A percentile compares a stretch with the other conserved stretches of the same genome.
phyloP scores from a whole-genome alignment of 1,284 basidiomycete genomes.

The Tranzscheliella williamsii region DNA sequence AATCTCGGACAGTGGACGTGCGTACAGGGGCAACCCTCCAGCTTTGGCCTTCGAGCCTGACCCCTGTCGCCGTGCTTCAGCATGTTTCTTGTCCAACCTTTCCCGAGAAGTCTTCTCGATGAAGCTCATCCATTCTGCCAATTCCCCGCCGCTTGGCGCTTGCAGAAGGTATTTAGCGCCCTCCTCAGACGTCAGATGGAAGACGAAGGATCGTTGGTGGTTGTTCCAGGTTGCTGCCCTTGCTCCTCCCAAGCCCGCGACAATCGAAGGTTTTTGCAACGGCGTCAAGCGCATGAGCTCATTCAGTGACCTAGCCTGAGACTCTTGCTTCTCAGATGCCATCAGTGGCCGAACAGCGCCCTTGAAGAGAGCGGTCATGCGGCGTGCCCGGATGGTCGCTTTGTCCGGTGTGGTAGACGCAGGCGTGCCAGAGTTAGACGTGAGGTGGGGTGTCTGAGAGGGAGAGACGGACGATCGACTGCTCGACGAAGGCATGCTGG shows the following conservation, averaged over 20 bases:
- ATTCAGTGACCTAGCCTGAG: constrained; percentile 13
- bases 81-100: constrained; percentile 4
- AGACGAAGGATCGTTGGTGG: constrained; percentile 48
- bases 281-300: constrained; percentile 47
- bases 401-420: constrained; percentile 21
- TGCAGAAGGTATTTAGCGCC: constrained; percentile 54
- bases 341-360: constrained; percentile 52
- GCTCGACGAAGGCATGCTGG: constrained; percentile 27
- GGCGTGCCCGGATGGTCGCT: constrained; percentile 38
- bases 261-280: constrained; percentile 42
- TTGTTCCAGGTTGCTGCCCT: constrained; percentile 53
- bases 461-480: not conserved
- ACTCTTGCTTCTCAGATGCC: constrained; percentile 33
- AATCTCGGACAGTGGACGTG: constrained; percentile 41
- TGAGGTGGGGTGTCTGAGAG: constrained; percentile 4
- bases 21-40: constrained; percentile 38
- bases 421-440: constrained; percentile 4
- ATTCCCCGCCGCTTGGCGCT: constrained; percentile 44
- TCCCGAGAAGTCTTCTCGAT: constrained; percentile 41
- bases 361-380: constrained; percentile 57
- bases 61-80: constrained; percentile 4
- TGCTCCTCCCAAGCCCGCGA: constrained; percentile 44
- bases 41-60: constrained; percentile 1
- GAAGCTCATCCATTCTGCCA: constrained; percentile 46
- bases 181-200: constrained; percentile 51